A percentile compares a stretch with the other conserved stretches of the same genome.
Evolutionary conservation across 768 basidiomycete genomes (phyloP).

Genomic region (Tylopilus cervinicoccineus): DNA sequence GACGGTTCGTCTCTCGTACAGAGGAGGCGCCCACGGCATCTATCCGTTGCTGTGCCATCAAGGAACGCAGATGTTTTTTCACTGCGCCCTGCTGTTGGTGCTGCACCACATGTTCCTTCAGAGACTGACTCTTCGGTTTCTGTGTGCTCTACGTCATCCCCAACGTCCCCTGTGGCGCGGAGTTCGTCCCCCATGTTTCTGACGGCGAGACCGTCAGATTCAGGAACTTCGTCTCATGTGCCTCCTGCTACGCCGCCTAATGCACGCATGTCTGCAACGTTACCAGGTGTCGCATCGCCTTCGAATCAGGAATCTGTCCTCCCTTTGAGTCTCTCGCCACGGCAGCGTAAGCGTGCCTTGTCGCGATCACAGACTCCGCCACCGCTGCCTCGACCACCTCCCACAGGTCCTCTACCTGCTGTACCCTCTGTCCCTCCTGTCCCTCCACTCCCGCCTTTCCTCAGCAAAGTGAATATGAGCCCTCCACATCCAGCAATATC

Average conservation of each 20-base stretch:
- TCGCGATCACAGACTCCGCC: slow-evolving; percentile 27
- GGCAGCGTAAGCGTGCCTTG: slow-evolving; percentile 18
- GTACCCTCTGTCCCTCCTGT: slow-evolving; percentile 24
- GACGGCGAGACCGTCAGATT: neutral
- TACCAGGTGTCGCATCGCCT: slow-evolving; percentile 2
- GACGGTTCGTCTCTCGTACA: neutral
- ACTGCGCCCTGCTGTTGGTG: slow-evolving; percentile 21
- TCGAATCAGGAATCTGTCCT: slow-evolving; percentile 20
- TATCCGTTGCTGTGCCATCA: slow-evolving; percentile 16
- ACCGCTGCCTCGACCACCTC: slow-evolving; percentile 25
- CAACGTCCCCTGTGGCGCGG: slow-evolving; percentile 6
- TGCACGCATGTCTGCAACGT: slow-evolving; percentile 1
- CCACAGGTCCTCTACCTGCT: slow-evolving; percentile 28
- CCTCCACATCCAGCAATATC: slow-evolving; percentile 8
- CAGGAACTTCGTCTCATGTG: neutral
- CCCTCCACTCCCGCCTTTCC: slow-evolving; percentile 25
- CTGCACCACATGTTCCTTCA: slow-evolving; percentile 18
- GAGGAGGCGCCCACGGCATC: slow-evolving; percentile 10
- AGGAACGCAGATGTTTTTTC: neutral
- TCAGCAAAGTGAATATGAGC: slow-evolving; percentile 10
- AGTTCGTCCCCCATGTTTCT: slow-evolving; percentile 3
- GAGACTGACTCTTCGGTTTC: slow-evolving; percentile 15
- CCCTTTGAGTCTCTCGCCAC: slow-evolving; percentile 12
- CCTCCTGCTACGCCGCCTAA: slow-evolving; percentile 4
- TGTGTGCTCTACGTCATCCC: slow-evolving; percentile 10